Evolutionary conservation across 768 basidiomycete genomes (phyloP).

Genomic region (Leccinum longicurvipes): DNA sequence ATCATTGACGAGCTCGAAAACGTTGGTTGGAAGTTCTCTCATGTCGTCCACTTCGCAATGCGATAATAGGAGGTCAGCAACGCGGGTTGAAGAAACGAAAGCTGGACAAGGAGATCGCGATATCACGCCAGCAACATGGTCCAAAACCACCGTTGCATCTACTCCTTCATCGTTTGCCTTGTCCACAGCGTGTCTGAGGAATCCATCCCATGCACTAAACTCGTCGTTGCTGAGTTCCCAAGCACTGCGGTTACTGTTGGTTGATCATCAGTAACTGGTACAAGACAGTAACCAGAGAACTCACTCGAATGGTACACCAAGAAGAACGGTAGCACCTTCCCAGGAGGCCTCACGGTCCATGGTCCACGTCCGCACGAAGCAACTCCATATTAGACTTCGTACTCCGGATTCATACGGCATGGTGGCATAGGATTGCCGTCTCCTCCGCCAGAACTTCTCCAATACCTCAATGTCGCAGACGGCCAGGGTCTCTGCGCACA

Average conservation of each 20-base stretch:
- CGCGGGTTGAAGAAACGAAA: slow-evolving; percentile 44
- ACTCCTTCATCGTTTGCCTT: slow-evolving; percentile 60
- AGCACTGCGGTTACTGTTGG: slow-evolving; percentile 35
- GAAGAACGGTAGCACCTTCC: slow-evolving; percentile 50
- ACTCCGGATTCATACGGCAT: slow-evolving; percentile 39
- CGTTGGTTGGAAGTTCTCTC: slow-evolving; percentile 48
- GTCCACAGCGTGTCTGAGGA: slow-evolving; percentile 49
- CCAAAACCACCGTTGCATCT: slow-evolving; percentile 51
- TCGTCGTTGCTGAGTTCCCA: slow-evolving; percentile 59
- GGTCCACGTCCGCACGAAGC: slow-evolving; percentile 55
- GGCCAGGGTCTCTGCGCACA: slow-evolving; percentile 55
- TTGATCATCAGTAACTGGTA: slow-evolving; percentile 5
- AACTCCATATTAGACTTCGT: slow-evolving; percentile 54
- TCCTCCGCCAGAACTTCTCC: slow-evolving; percentile 49
- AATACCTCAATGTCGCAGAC: slow-evolving; percentile 47
- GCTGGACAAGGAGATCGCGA: slow-evolving; percentile 38
- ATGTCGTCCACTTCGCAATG: slow-evolving; percentile 49
- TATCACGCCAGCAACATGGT: slow-evolving; percentile 51
- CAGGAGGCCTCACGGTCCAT: slow-evolving; percentile 43
- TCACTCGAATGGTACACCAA: slow-evolving; percentile 64
- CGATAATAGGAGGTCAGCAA: slow-evolving; percentile 60
- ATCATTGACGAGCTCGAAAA: slow-evolving; percentile 60
- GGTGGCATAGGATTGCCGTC: slow-evolving; percentile 18
- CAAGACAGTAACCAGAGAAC: slow-evolving; percentile 23
- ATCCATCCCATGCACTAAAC: slow-evolving; percentile 54